phyloP scores from a whole-genome alignment of 2,329 filamentous ascomycete genomes.

The Aspergillus caelatus region DNA sequence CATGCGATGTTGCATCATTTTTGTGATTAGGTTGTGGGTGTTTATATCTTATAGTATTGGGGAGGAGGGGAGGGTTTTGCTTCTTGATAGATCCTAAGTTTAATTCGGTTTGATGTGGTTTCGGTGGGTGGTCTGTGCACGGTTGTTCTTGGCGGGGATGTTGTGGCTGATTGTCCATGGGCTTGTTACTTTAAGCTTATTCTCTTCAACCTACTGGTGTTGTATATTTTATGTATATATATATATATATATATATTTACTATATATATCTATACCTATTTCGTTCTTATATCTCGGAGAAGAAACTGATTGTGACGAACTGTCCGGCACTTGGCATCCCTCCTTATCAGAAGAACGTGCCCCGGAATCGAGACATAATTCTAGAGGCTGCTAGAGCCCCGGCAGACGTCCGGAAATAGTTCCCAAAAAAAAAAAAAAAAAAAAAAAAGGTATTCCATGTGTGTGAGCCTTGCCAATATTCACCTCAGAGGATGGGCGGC shows the following conservation, averaged over 20 bases:
- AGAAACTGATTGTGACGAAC: neutral
- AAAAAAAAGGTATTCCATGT: neutral
- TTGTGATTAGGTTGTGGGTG: slow-evolving; percentile 10
- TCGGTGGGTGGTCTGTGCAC: neutral
- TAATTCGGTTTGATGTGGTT: neutral
- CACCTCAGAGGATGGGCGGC: neutral
- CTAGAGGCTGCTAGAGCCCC: neutral
- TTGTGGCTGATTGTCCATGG: neutral
- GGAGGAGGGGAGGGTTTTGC: neutral
- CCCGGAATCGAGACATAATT: neutral
- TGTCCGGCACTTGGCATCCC: too few species aligned
- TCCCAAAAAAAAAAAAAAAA: neutral
- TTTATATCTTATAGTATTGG: neutral
- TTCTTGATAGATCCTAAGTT: slow-evolving; percentile 2
- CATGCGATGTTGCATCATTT: slow-evolving; percentile 64
- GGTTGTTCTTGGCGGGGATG: neutral
- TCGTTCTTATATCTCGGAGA: neutral
- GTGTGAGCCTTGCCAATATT: neutral
- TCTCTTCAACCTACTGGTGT: neutral
- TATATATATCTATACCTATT: too few species aligned
- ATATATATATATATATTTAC: too few species aligned
- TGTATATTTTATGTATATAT: too few species aligned
- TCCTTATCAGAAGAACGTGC: neutral
- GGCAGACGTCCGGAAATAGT: neutral
- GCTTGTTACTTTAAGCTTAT: neutral